Evolutionary conservation across 768 basidiomycete genomes (phyloP), one percentile per base, ranked within the genome.

Genomic region (Boletales sp.): DNA sequence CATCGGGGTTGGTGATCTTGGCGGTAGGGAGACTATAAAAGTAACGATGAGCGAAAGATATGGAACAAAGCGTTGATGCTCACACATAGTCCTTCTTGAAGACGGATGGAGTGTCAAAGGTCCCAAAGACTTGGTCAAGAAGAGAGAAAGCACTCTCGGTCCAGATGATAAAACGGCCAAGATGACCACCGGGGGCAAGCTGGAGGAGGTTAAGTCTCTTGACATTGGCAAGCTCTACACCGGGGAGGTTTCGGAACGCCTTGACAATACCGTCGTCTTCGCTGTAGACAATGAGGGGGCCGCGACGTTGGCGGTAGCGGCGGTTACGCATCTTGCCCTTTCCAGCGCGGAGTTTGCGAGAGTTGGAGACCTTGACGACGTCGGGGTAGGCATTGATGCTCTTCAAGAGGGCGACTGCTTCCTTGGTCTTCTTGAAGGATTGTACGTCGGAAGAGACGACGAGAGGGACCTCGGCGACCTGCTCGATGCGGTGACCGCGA

Each of bases 101-200:
- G 54, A 76, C 64, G 13, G 93, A 81, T n/a, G 76, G 79, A 77
- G 86, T 93, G 64, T 96, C 92, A 65, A 87, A 90, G 60, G 94
- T 97, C 48, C 95, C 96, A 71, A 88, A 99, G 57, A 98, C 84
- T 60, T 92, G 87, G 70, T 98, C 96, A 49, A 99, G 89, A 57
- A 90, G 83, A 46, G 74, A 79, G 70, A 98, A 96, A 25, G 96
- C 96, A 63, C 80, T 80, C 76, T 95, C 89, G 54, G 96, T 98
- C 96, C 96, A 99, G 80, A 99, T 95, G 70, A 97, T 79, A 77
- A 99, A 99, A 56, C 96, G 92, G 54, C 96, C 96, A 53, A 99
- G 85, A 69, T 99, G 96, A 58, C 96, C 96, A 84, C 96, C 96
- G 43, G 96, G 96, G 14, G 96, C 96, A 70, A 99, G 91, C 75